Conservation (phyloP, 2,329 filamentous ascomycete genomes). For the Lecanosticta acicola region DNA sequence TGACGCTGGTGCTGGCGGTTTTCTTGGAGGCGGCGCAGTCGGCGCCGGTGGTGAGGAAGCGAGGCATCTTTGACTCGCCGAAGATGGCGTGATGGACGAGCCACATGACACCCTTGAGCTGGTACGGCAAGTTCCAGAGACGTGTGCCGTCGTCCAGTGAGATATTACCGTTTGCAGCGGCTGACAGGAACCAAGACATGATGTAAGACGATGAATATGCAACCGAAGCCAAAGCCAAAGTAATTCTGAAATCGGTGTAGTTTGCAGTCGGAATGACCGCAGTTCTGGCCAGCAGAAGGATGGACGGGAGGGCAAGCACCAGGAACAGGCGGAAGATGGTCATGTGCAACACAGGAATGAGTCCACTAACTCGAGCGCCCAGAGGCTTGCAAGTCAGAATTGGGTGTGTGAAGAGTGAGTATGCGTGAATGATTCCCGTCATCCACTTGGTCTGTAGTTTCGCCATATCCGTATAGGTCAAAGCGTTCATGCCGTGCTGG, state of each 20-base stretch:
- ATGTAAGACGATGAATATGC: constrained; percentile 13
- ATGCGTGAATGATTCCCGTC: constrained; percentile 17
- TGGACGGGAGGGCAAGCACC: constrained; percentile 11
- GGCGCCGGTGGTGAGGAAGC: constrained; percentile 14
- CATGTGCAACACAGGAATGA: constrained; percentile 10
- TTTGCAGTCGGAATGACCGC: constrained; percentile 8
- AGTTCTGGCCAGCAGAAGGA: constrained; percentile 6
- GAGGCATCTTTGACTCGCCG: constrained; percentile 13
- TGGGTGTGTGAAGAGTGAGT: constrained; percentile 13
- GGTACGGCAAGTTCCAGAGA: constrained; percentile 18
- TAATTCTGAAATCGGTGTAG: constrained; percentile 6
- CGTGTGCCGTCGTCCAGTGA: constrained; percentile 14
- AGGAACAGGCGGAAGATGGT: constrained; percentile 9
- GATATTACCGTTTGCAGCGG: constrained; percentile 11
- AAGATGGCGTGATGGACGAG: constrained; percentile 13
- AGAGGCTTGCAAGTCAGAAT: constrained; percentile 11
- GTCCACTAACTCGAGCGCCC: constrained; percentile 3
- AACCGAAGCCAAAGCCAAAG: constrained; percentile 8
- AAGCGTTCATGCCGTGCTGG: constrained; percentile 15
- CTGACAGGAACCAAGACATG: constrained; percentile 11
- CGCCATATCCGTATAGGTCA: constrained; percentile 17
- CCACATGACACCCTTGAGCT: constrained; percentile 16
- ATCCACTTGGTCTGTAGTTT: constrained; percentile 18
- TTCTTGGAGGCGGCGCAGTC: constrained; percentile 10
- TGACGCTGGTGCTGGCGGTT: constrained; percentile 4